A percentile compares a stretch with the other conserved stretches of the same genome.
phyloP scores from a whole-genome alignment of 2,329 filamentous ascomycete species.

The Pseudonectria buxi region DNA sequence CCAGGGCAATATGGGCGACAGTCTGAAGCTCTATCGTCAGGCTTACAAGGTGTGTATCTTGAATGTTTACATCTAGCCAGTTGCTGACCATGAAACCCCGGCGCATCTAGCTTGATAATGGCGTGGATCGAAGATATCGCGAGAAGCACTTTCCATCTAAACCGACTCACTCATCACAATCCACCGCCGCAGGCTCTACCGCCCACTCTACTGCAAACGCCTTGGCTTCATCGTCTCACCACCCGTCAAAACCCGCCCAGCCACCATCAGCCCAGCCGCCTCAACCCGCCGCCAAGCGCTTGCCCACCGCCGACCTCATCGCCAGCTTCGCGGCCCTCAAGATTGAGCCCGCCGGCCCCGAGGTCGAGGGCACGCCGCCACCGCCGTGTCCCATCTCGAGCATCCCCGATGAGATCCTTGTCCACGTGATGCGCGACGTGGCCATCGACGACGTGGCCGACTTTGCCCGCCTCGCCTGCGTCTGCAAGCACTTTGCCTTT shows the following conservation, averaged over 20 bases:
- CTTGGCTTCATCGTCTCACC: constrained; percentile 15
- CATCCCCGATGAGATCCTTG: constrained; percentile 77
- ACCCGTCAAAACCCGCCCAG: neutral
- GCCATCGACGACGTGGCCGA: constrained; percentile 69
- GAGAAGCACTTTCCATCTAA: constrained; percentile 78
- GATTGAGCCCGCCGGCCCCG: constrained; percentile 61
- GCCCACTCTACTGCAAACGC: constrained; percentile 10
- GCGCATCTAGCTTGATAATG: constrained; percentile 74
- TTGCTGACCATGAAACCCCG: constrained; percentile 8
- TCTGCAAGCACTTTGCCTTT: constrained; percentile 83
- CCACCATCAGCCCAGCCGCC: constrained; percentile 26
- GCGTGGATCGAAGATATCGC: constrained; percentile 80
- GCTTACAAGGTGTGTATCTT: constrained; percentile 64
- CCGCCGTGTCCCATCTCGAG: constrained; percentile 72
- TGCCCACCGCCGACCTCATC: constrained; percentile 63
- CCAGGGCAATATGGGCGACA: constrained; percentile 81
- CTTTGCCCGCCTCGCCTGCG: constrained; percentile 67
- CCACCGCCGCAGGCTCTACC: constrained; percentile 19
- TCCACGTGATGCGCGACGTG: constrained; percentile 68
- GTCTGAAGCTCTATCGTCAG: constrained; percentile 77
- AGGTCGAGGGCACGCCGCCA: constrained; percentile 63
- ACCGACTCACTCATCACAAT: constrained; percentile 37
- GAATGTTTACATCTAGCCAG: no score
- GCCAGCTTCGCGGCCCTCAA: constrained; percentile 63
- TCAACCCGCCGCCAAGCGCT: constrained; percentile 26